Evolutionary conservation across 139 green algal species (phyloP).

Genomic region (Chlamydomonas sp.): DNA sequence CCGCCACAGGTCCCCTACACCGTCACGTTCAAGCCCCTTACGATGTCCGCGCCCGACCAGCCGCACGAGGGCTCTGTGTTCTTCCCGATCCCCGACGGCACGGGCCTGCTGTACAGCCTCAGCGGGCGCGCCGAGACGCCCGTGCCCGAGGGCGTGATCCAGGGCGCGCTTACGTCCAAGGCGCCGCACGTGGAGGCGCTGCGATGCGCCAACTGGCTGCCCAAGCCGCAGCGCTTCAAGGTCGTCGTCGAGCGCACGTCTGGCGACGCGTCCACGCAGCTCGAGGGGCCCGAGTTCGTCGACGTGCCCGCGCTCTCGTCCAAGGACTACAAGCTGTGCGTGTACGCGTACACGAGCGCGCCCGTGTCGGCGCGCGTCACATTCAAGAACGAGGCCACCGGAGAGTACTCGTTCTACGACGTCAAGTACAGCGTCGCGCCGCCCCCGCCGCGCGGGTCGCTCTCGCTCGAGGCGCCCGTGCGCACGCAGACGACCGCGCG

Average conservation of each 20-base stretch:
- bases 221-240: constrained; percentile 64
- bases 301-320: constrained; percentile 51
- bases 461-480: constrained; percentile 59
- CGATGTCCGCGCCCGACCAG: constrained; percentile 45
- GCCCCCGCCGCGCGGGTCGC: constrained; percentile 27
- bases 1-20: constrained; percentile 53
- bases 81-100: constrained; percentile 75
- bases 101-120: constrained; percentile 53
- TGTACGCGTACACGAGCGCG: constrained; percentile 43
- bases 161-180: constrained; percentile 48
- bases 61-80: constrained; percentile 66
- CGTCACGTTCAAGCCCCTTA: constrained; percentile 59
- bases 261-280: constrained; percentile 26
- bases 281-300: constrained; percentile 49
- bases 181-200: constrained; percentile 43
- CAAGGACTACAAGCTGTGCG: constrained; percentile 61
- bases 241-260: constrained; percentile 21
- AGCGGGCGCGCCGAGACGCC: constrained; percentile 35
- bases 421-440: constrained; percentile 45
- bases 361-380: constrained; percentile 38
- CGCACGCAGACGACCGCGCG: constrained; percentile 32
- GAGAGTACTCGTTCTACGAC: constrained; percentile 68
- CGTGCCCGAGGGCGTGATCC: constrained; percentile 37
- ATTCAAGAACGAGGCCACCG: constrained; percentile 66
- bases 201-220: constrained; percentile 69